Evolutionary conservation across 1,284 basidiomycete species (phyloP), one percentile per base, ranked within the genome.

Genomic region (Fistulinella staudtii): DNA sequence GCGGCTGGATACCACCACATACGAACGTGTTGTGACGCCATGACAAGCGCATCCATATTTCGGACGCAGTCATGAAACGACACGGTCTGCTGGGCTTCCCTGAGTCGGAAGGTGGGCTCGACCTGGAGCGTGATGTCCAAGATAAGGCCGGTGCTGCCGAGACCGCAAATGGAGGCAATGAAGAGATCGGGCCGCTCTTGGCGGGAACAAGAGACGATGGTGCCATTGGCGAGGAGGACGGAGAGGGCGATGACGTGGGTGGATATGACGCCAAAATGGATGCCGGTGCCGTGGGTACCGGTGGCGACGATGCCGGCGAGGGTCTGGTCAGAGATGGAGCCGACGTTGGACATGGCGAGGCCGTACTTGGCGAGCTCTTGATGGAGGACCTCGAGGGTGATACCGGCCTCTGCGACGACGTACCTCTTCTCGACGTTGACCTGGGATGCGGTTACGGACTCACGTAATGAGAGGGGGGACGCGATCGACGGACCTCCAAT

Each of bases 311-410:
- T 80, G 25, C 95, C 95, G n/a, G 80, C 94, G 51, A 99, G 77
- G 3, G 93, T 93, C 67, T 98, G 95, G 66, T 97, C 93, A 30
- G 92, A 95, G 62, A 99, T 98, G 31, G 93, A 95, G 31, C 96
- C 96, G 50, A 98, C 76, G 65, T 93, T 96, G 60, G 80, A 82
- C 78, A 99, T 85, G 35, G 93, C 93, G 18, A 97, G 77, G 23
- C 76, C 74, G 54, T 85, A 71, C n/a, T 71, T 65, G 28, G 77
- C 80, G 41, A 98, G 84, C 20, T 71, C 71, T 30, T 61, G 67
- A 48, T 93, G 88, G 13, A 94, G 75, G 41, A 76, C 73, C 50
- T 83, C 73, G 46, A 96, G 79, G 8, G 79, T 83, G 58, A 94
- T 89, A 11, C 93, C 93, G 4, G 79, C 82, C 65, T 91, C 77